Evolutionary conservation across 2,329 filamentous ascomycete species (phyloP).

Genomic region (Trichoderma endophyticum): DNA sequence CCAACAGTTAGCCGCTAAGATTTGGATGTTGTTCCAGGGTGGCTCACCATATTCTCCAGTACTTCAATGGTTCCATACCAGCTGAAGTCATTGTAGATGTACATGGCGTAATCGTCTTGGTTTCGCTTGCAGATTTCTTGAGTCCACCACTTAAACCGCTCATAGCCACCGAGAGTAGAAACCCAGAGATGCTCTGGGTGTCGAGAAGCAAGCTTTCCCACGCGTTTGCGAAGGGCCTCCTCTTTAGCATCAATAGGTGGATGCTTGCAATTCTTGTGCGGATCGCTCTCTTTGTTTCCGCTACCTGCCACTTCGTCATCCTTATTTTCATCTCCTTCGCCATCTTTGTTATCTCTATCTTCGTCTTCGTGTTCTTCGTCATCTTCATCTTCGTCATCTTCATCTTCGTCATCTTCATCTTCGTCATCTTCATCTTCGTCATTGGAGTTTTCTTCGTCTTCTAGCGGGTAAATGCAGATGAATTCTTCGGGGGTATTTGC

Average conservation of each 20-base stretch:
- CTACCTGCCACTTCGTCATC: neutral
- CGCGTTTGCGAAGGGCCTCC: neutral
- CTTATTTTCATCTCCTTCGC: neutral
- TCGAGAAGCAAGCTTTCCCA: constrained; percentile 21
- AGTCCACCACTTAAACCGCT: constrained; percentile 24
- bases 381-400: neutral
- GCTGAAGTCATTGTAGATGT: constrained; percentile 42
- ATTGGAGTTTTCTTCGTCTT: too few species aligned
- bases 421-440: neutral
- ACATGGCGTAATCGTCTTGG: constrained; percentile 41
- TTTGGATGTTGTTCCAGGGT: neutral
- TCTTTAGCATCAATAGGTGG: too few species aligned
- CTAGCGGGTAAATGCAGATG: too few species aligned
- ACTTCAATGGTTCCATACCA: constrained; percentile 41
- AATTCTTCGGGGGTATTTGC: constrained; percentile 22
- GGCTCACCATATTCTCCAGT: constrained; percentile 37
- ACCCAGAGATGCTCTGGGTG: constrained; percentile 22
- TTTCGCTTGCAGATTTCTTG: constrained; percentile 24
- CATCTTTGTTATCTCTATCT: neutral
- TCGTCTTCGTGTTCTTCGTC: neutral
- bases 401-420: neutral
- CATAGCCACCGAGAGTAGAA: constrained; percentile 21
- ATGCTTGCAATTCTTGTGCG: too few species aligned
- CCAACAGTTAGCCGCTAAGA: neutral
- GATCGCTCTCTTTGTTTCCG: neutral